phyloP scores from a whole-genome alignment of 2,329 filamentous ascomycete genomes.

The Fonsecaea multimorphosa region DNA sequence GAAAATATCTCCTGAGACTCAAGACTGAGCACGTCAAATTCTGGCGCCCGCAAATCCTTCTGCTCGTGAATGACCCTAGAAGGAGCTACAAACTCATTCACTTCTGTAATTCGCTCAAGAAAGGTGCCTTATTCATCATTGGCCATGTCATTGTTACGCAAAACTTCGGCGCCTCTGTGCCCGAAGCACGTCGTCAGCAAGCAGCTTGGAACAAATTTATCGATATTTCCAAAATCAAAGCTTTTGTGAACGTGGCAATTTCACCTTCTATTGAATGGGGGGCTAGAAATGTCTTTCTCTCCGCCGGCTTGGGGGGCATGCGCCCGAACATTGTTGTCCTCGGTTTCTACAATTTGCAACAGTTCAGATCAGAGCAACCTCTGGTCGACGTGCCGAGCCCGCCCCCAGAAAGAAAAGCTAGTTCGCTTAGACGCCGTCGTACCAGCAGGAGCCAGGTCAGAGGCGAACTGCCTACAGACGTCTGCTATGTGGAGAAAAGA shows the following conservation, averaged over 20 bases:
- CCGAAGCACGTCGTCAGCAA: slow-evolving; percentile 81
- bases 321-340: slow-evolving; percentile 84
- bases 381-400: slow-evolving; percentile 63
- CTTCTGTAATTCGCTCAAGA: slow-evolving; percentile 91
- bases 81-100: slow-evolving; percentile 82
- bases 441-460: slow-evolving; percentile 49
- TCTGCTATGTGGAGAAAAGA: slow-evolving; percentile 70
- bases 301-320: slow-evolving; percentile 84
- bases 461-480: slow-evolving; percentile 70
- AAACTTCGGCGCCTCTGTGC: slow-evolving; percentile 77
- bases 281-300: slow-evolving; percentile 78
- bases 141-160: slow-evolving; percentile 87
- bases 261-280: slow-evolving; percentile 86
- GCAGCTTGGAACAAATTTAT: slow-evolving; percentile 85
- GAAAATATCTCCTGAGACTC: slow-evolving; percentile 83
- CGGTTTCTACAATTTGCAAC: slow-evolving; percentile 80
- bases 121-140: slow-evolving; percentile 81
- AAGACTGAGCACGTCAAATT: slow-evolving; percentile 91
- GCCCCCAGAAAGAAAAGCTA: slow-evolving; percentile 42
- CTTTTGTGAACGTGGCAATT: slow-evolving; percentile 85
- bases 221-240: slow-evolving; percentile 84
- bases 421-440: slow-evolving; percentile 25
- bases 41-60: slow-evolving; percentile 85
- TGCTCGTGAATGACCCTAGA: slow-evolving; percentile 83
- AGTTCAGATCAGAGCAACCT: slow-evolving; percentile 68